Percentiles rank a stretch among this genome's conserved stretches.
These are phyloP conservation scores for Pseudocercospora eumusae DNA, from an alignment of 2,329 filamentous ascomycete genomes.

Conservation along the genomic window DNA sequence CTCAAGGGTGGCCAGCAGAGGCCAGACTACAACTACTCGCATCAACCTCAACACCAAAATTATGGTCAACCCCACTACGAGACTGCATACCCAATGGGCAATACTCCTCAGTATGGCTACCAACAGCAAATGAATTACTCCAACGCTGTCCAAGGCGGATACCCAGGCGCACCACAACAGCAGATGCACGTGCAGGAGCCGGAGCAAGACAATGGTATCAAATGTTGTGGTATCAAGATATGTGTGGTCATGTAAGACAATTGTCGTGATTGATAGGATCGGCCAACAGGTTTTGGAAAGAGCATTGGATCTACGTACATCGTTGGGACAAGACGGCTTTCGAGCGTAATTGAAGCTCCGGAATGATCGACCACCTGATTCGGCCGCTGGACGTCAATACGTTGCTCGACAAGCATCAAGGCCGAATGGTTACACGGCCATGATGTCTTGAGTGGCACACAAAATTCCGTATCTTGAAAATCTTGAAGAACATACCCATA, in stretches of 20 bases:
- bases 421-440: not conserved
- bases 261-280: not conserved
- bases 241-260: conserved; percentile 39
- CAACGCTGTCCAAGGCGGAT: conserved; percentile 38
- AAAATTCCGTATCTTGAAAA: not conserved
- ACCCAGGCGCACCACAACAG: conserved; percentile 49
- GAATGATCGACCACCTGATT: not conserved
- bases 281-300: not conserved
- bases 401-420: too few species aligned
- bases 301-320: not conserved
- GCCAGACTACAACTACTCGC: conserved; percentile 42
- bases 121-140: conserved; percentile 47
- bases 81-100: conserved; percentile 43
- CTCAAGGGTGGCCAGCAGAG: conserved; percentile 63
- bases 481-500: not conserved
- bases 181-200: conserved; percentile 39
- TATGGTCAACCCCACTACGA: conserved; percentile 47
- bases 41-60: conserved; percentile 40
- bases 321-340: not conserved
- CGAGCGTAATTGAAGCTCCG: not conserved
- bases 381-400: not conserved
- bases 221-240: conserved; percentile 40
- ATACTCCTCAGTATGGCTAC: conserved; percentile 41
- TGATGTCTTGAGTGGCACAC: not conserved
- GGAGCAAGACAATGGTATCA: conserved; percentile 34